Evolutionary conservation across 257 asterid genomes (phyloP).

Genomic region (Linderniella brevidens): DNA sequence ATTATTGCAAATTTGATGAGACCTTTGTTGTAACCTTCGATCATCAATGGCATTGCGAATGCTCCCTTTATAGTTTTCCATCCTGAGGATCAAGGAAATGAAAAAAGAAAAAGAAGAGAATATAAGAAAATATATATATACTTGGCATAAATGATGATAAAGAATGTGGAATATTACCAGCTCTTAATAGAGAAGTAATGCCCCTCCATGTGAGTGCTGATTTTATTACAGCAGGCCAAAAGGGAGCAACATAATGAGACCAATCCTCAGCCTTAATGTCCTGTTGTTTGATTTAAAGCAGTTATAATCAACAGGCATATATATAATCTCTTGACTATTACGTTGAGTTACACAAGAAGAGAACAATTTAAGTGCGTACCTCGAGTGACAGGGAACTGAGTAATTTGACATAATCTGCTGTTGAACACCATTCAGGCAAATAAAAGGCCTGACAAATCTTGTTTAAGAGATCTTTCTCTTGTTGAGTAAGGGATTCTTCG

Average conservation of each 20-base stretch:
- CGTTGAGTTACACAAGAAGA: not conserved
- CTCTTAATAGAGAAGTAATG: slow-evolving; percentile 49
- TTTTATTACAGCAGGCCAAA: slow-evolving; percentile 92
- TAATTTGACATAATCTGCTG: slow-evolving; percentile 63
- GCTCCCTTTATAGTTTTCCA: slow-evolving; percentile 97
- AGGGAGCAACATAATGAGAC: slow-evolving; percentile 87
- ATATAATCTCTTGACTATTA: not conserved
- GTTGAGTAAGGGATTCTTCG: slow-evolving; percentile 43
- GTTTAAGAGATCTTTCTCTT: slow-evolving; percentile 45
- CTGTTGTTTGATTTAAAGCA: slow-evolving; percentile 21
- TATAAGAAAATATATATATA: not conserved
- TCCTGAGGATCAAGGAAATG: slow-evolving; percentile 27
- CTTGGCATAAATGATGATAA: not conserved
- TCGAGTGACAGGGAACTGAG: slow-evolving; percentile 57
- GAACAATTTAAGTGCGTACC: slow-evolving; percentile 19
- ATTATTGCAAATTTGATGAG: slow-evolving; percentile 69
- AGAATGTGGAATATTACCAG: slow-evolving; percentile 31
- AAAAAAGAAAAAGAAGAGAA: not conserved
- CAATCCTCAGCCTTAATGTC: slow-evolving; percentile 76
- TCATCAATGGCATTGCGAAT: slow-evolving; percentile 81
- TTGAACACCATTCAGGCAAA: slow-evolving; percentile 92
- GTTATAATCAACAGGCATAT: not conserved
- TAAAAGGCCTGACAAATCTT: slow-evolving; percentile 62
- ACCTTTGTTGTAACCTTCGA: slow-evolving; percentile 75
- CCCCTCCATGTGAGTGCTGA: slow-evolving; percentile 90